These are phyloP conservation scores for Crocinoboletus sp. DNA, from an alignment of 1,284 basidiomycete species.

Conservation along the genomic window DNA sequence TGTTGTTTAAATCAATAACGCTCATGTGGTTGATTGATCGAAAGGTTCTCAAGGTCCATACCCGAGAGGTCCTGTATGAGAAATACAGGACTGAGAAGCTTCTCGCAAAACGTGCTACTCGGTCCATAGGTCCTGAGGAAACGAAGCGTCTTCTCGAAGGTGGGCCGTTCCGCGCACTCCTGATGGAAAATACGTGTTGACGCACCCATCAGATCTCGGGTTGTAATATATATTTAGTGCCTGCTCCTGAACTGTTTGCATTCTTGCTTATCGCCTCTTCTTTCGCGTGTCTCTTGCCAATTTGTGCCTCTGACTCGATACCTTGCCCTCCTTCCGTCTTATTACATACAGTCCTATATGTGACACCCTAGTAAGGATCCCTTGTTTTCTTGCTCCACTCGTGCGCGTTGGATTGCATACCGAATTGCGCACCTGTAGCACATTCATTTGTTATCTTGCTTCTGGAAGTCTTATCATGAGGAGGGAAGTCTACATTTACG, in stretches of 20 bases:
- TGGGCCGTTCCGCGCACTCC: slow-evolving; percentile 31
- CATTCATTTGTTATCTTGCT: slow-evolving; percentile 22
- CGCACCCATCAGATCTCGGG: slow-evolving; percentile 35
- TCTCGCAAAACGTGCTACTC: slow-evolving; percentile 73
- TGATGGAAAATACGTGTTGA: slow-evolving; percentile 23
- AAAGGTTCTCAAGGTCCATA: slow-evolving; percentile 75
- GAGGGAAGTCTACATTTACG: slow-evolving; percentile 7
- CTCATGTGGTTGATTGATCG: slow-evolving; percentile 14
- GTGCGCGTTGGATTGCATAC: slow-evolving; percentile 22
- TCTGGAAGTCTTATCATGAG: slow-evolving; percentile 4
- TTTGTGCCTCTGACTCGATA: slow-evolving; percentile 5
- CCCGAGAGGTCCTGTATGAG: slow-evolving; percentile 81
- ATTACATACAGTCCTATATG: slow-evolving; percentile 13
- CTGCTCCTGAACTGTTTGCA: slow-evolving; percentile 8
- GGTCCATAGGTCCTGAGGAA: slow-evolving; percentile 68
- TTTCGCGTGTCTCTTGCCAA: slow-evolving; percentile 10
- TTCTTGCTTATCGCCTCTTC: slow-evolving; percentile 25
- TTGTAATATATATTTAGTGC: slow-evolving; percentile 31
- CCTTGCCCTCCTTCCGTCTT: slow-evolving; percentile 1
- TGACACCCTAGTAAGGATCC: slow-evolving; percentile 21
- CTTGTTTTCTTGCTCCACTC: slow-evolving; percentile 22
- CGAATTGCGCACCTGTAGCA: slow-evolving; percentile 23
- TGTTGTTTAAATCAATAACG: slow-evolving; percentile 12
- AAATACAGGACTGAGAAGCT: slow-evolving; percentile 81
- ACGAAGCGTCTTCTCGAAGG: slow-evolving; percentile 67